Conservation (phyloP, 495 filamentous ascomycete genomes). For the Talaromyces liani region DNA sequence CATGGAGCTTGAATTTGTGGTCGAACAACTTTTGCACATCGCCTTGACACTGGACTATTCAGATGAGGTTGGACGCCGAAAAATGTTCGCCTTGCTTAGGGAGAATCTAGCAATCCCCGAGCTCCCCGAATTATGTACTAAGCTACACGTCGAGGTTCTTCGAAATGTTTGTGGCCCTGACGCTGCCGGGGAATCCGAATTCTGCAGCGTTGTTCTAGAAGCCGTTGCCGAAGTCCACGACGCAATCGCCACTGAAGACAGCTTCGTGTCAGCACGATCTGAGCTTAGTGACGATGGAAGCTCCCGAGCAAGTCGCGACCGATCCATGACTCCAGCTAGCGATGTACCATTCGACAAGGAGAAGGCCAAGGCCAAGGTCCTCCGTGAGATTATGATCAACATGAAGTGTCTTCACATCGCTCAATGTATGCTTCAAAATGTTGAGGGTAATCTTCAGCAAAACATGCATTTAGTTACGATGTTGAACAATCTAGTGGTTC, state of each 20-base stretch:
- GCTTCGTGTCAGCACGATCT: conserved; percentile 84
- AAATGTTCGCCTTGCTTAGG: conserved; percentile 86
- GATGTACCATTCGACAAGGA: conserved; percentile 54
- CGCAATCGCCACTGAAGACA: conserved; percentile 72
- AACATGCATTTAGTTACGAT: conserved; percentile 86
- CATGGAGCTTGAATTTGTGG: conserved; percentile 83
- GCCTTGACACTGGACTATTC: conserved; percentile 86
- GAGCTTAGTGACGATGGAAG: conserved; percentile 62
- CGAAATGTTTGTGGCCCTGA: conserved; percentile 73
- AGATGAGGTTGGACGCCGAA: conserved; percentile 87
- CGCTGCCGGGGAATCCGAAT: conserved; percentile 77
- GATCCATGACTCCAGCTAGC: conserved; percentile 36
- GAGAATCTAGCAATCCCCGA: conserved; percentile 80
- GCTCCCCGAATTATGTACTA: conserved; percentile 86
- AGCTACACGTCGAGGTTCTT: conserved; percentile 76
- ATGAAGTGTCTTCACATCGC: conserved; percentile 98
- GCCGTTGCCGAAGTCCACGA: conserved; percentile 95
- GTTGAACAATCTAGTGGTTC: conserved; percentile 93
- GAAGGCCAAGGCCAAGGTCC: conserved; percentile 70
- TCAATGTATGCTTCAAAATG: conserved; percentile 93
- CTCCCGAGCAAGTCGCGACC: conserved; percentile 21
- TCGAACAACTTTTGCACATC: conserved; percentile 91
- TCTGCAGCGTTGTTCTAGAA: conserved; percentile 87
- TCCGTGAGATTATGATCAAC: conserved; percentile 89
- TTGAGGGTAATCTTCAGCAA: conserved; percentile 72